Base-by-base conservation (phyloP, 805 yeast genomes). In the Metschnikowia dekortorum region DNA sequence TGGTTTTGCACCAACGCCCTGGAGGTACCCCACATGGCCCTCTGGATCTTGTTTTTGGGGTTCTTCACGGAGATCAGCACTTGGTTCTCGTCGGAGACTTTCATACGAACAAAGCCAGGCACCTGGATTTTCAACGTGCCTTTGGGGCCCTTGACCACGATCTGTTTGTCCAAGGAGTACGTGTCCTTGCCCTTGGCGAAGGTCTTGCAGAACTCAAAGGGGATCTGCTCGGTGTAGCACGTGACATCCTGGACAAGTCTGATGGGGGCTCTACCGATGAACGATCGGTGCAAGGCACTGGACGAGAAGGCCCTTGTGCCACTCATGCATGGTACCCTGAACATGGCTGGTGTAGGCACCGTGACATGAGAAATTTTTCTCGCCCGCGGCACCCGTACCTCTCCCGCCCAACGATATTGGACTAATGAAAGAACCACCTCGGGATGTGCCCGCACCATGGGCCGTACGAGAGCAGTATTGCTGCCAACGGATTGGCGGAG, bases 21-120 rank as follows among this genome's bases (percentile, higher is more conserved):
- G 47, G 85, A 78, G 6, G 98, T 94, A 14, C 99, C 99, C 98
- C 98, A 94, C 80, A 94, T 82, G 16, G 95, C 74, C 56, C 85
- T 81, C 71, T 94, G 99, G 48, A 80, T 73, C 62, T 81, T 84
- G 59, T 79, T 71, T 1, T 64, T 61, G 4, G 82, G 74, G 59
- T 84, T 78, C 37, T 71, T 69, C n/a, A 91, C 88, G 0, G 71
- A 51, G 3, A 92, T 83, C 5, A 64, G 56, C 36, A 87, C 65
- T 44, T 72, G 70, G 37, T 71, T 72, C 38, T 51, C 44, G 9
- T 68, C 65, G 14, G 37, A 37, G 5, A 68, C 68, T n/a, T 61
- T 54, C 3, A 87, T 51, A 3, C 71, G 63, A 40, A 90, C 76
- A 60, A 91, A 91, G 50, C 82, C 83, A 1, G 97, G 96, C 10